These are phyloP conservation scores for Polyporus arcularius DNA, from an alignment of 768 basidiomycete genomes.

Conservation along the genomic window DNA sequence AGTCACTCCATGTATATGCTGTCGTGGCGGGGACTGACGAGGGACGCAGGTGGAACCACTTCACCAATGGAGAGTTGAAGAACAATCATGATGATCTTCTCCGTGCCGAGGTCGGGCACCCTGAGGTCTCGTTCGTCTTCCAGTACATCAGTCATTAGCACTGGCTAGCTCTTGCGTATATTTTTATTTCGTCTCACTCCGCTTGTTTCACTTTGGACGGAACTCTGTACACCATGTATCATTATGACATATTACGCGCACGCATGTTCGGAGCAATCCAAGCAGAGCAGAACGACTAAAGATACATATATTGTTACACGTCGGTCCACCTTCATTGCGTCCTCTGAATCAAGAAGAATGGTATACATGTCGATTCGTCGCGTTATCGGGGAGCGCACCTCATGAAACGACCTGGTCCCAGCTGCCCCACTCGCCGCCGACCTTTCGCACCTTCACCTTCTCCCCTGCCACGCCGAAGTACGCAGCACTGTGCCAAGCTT, in stretches of 20 bases:
- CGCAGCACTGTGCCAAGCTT: conserved; percentile 73
- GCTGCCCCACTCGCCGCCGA: conserved; percentile 70
- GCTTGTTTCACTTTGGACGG: not conserved
- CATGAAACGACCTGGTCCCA: conserved; percentile 69
- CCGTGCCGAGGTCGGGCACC: conserved; percentile 80
- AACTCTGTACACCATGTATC: not conserved
- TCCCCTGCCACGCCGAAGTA: conserved; percentile 83
- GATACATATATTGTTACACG: conserved; percentile 27
- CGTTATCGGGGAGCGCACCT: conserved; percentile 9
- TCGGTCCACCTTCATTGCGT: conserved; percentile 6
- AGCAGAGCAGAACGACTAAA: conserved; percentile 19
- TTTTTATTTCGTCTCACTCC: not conserved
- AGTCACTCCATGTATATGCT: conserved; percentile 30
- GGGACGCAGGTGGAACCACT: conserved; percentile 89
- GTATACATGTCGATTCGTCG: not conserved
- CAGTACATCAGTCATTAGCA: conserved; percentile 91
- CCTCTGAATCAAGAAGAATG: not conserved
- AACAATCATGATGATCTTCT: conserved; percentile 95
- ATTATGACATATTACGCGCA: not conserved
- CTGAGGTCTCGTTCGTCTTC: conserved; percentile 93
- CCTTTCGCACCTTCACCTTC: conserved; percentile 70
- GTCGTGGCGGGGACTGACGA: not conserved
- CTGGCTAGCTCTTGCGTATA: not conserved
- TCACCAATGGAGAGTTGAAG: conserved; percentile 83
- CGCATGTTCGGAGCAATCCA: not conserved